Base-by-base conservation (phyloP, 2,329 filamentous ascomycete species). In the Cercospora janseana region DNA sequence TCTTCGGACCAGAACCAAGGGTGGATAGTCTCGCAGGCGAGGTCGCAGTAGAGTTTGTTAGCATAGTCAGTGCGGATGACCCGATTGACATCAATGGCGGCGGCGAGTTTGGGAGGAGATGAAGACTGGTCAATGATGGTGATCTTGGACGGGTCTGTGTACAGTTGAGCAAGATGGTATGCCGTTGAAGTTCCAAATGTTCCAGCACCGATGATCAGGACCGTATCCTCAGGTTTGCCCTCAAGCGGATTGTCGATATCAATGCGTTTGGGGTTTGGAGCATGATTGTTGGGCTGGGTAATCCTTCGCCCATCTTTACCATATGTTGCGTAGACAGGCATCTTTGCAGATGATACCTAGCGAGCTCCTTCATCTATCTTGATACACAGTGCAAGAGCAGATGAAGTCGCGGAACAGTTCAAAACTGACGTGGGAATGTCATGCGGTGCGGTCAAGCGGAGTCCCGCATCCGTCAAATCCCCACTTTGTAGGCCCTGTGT, bases 111-210 rank as follows among this genome's bases (percentile, higher is more conserved):
- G 20, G 79, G 75, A 1, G 67, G 63, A 31, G 70, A 74, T 2
- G 75, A 70, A 49, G 78, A 72, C 10, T 79, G 76, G 67, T 86
- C 82, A 20, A 86, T 69, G 2, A 86, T 66, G 1, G 75, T 81
- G 46, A 85, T 71, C 3, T 69, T 69, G 1, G 76, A 75, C 26
- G 73, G 61, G 32, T 69, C 63, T 13, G 77, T 73, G 58, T 79
- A 74, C 49, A 70, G 72, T 47, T 72, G 70, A 51, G 78, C 32
- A 13, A 59, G 52, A n/a, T 59, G 57, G 20, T 59, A 60, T 9
- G 58, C 58, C 3, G 54, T 59, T 3, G 58, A 62, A 6, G 58
- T 59, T 10, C 60, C 60, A 37, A 62, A 59, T 1, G 58, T 60
- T 2, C 60, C 60, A n/a, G 56, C 60, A 10, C 60, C 60, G 28